phyloP scores from a whole-genome alignment of 2,329 filamentous ascomycete genomes.

The Exserohilum rostratum region DNA sequence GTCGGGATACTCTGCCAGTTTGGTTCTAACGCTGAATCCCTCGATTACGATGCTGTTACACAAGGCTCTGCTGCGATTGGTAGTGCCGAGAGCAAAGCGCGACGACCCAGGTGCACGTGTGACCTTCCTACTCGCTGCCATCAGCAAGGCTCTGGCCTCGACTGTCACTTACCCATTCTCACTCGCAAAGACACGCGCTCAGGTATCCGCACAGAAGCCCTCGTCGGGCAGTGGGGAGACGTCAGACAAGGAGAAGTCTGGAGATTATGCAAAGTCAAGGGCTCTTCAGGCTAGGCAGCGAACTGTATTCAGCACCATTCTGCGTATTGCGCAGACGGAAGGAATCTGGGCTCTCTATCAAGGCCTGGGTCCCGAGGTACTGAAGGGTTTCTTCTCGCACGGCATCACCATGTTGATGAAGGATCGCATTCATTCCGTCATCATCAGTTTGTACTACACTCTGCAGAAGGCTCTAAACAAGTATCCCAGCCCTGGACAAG shows the following conservation, averaged over 20 bases:
- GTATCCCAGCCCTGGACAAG: conserved; percentile 50
- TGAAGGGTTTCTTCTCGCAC: conserved; percentile 85
- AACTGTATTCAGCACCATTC: conserved; percentile 69
- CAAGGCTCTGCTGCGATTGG: conserved; percentile 67
- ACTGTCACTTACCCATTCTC: conserved; percentile 84
- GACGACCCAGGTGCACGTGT: conserved; percentile 59
- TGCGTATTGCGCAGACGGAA: conserved; percentile 65
- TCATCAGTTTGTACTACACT: conserved; percentile 75
- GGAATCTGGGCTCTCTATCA: conserved; percentile 74
- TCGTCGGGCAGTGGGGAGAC: conserved; percentile 33
- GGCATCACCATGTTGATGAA: conserved; percentile 89
- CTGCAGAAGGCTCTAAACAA: conserved; percentile 57
- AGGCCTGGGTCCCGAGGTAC: conserved; percentile 75
- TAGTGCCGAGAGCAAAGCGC: conserved; percentile 62
- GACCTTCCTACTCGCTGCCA: conserved; percentile 72
- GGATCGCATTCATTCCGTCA: conserved; percentile 72
- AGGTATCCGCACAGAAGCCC: conserved; percentile 60
- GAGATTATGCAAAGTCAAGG: conserved; percentile 24
- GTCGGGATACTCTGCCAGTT: conserved; percentile 82
- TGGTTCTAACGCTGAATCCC: conserved; percentile 84
- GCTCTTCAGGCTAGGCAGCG: conserved; percentile 39
- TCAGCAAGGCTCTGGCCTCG: conserved; percentile 79
- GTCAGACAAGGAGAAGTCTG: conserved; percentile 36
- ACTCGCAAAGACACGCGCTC: conserved; percentile 79
- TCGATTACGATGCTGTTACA: conserved; percentile 86